Evolutionary conservation across 164 flowering plant genomes (phyloP), one percentile per base, ranked within the genome.

Genomic region (Aristolochia fimbriata): DNA sequence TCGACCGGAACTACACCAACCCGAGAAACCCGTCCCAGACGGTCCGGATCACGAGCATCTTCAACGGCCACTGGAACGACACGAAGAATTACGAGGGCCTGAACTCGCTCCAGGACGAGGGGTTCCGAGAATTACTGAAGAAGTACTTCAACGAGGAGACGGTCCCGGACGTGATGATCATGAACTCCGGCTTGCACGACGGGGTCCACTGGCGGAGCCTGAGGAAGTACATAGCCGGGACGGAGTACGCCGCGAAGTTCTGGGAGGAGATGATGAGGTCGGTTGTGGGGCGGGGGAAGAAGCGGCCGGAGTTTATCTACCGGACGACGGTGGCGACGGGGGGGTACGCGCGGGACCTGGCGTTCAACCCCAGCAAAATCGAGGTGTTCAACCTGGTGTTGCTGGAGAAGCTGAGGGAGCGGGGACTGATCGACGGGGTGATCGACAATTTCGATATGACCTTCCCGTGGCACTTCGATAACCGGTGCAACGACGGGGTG

Each of bases 141-240:
- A 66, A 66, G 41, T 93, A 81, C 67, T 90, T 93, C 71, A 68
- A 77, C 0, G 86, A 68, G 24, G 62, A 66, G 25, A 76, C 71
- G 0, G 86, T 82, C 0, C 99, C 99, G 0, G 97, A 93, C 68
- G 81, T 88, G 6, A 60, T 88, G 51, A 79, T 94, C 60, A 75
- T 88, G 83, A 94, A 94, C 59, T 94, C 99, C 0, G 99, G 99
- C 0, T 62, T 94, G 8, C 99, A 94, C 55, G 99, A 94, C 25
- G 99, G 97, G 0, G 74, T 91, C 14, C 66, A 70, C 52, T 88
- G 86, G 84, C 49, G 49, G 15, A 91, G 61, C 55, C 16, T 88
- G 0, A 73, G 88, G 59, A 47, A 65, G 1, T 94, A 79, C 46
- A 24, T 71, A 0, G 47, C 19, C 0, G 89, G 87, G 2, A 96